These are phyloP conservation scores for Gossypium ekmanianum DNA, from an alignment of 345 rosid species.

Conservation along the genomic window DNA sequence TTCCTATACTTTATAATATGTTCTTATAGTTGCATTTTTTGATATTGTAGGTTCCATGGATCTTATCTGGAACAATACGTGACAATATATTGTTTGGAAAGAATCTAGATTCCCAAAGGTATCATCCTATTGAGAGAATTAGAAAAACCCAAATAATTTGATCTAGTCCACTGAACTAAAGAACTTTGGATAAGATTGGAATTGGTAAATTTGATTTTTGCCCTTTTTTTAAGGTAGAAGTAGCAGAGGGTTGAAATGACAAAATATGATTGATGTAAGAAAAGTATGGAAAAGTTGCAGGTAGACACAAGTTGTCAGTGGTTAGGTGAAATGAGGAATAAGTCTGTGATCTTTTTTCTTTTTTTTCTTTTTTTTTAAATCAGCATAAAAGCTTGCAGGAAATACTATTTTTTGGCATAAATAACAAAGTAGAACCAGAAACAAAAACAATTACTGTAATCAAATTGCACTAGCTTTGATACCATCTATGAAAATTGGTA, in stretches of 20 bases:
- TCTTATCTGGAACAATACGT: slow-evolving; percentile 78
- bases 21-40: slow-evolving; percentile 22
- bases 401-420: no score
- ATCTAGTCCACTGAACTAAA: background rate
- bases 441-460: no score
- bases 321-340: background rate
- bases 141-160: no score
- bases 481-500: no score
- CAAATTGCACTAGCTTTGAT: no score
- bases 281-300: background rate
- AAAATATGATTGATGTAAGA: background rate
- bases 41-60: slow-evolving; percentile 77
- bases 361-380: background rate
- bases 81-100: slow-evolving; percentile 73
- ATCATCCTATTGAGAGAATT: slow-evolving; percentile 4
- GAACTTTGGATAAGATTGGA: background rate
- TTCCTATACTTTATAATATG: slow-evolving; percentile 12
- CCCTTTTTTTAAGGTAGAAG: background rate
- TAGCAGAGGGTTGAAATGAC: background rate
- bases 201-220: background rate
- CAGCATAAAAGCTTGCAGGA: background rate
- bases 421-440: no score
- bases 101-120: slow-evolving; percentile 66
- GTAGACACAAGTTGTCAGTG: background rate
- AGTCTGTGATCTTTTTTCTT: background rate